A percentile compares a stretch with the other conserved stretches of the same genome.
Evolutionary conservation across 306 rosid genomes (phyloP).

Genomic region (Castanopsis chinensis): DNA sequence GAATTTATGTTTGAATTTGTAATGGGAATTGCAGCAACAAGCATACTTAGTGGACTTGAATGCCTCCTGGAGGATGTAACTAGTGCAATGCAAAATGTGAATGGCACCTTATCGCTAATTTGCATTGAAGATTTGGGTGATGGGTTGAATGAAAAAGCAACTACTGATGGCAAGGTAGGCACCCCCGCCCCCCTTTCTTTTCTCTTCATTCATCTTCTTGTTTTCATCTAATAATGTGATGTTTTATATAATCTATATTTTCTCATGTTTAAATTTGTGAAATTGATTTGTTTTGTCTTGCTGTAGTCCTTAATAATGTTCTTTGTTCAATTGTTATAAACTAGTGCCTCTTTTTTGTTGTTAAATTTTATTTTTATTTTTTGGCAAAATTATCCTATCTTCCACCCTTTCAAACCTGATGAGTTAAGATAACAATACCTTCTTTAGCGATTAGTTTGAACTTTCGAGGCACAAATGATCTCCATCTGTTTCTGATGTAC

Average conservation of each 20-base stretch:
- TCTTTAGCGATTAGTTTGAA: not conserved
- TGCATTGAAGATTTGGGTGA: constrained; percentile 24
- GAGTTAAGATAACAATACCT: not conserved
- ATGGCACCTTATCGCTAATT: constrained; percentile 15
- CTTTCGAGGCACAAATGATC: not conserved
- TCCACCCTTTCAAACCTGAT: not conserved
- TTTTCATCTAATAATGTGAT: not conserved
- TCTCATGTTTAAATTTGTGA: not conserved
- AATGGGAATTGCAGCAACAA: constrained; percentile 39
- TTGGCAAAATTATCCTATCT: not conserved
- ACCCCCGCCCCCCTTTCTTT: not conserved
- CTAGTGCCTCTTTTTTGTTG: no score
- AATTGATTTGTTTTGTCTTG: not conserved
- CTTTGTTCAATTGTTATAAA: no score
- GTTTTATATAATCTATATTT: not conserved
- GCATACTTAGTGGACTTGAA: constrained; percentile 50
- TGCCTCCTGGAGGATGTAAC: constrained; percentile 46
- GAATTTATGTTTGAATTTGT: constrained; percentile 17
- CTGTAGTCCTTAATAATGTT: no score
- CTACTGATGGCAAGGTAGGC: constrained; percentile 38
- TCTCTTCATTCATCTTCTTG: not conserved
- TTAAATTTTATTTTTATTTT: no score
- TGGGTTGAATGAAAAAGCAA: constrained; percentile 32
- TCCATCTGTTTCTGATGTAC: not conserved
- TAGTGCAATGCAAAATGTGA: constrained; percentile 29